Evolutionary conservation across 768 basidiomycete species (phyloP), one percentile per base, ranked within the genome.

Genomic region (Termitomyces titanicus): DNA sequence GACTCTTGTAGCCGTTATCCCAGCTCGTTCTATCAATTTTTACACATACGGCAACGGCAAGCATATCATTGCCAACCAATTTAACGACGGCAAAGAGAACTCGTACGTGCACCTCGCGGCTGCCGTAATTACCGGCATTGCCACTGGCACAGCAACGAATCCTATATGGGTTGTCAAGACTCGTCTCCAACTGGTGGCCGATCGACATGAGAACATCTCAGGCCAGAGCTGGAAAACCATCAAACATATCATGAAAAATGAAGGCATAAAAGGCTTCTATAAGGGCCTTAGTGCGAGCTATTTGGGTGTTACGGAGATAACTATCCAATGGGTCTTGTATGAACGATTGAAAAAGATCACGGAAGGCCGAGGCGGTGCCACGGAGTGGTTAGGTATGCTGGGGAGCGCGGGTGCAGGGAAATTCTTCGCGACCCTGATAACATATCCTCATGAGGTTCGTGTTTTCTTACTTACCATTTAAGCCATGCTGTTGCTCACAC

Each of bases 151-250:
- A 0, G 92, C 84, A 12, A 98, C 96, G 20, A 99, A 99, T 69
- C 96, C 96, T 0, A 95, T 99, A 20, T 99, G 96, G 96, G 96
- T 99, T 49, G 92, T 99, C 57, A 99, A 98, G 71, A 99, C 96
- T 44, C 86, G 96, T 5, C 64, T 99, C 51, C 96, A 99, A 66
- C 83, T 99, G 17, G 74, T 72, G 2, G 71, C 76, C 18, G 66
- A 52, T 56, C 62, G 54, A 45, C 68, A 56, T 24, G 37, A 22
- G 31, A 53, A 55, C 51, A 25, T 47, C 25, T 35, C 51, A 2
- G 61, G 54, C 13, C 61, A 57, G 13, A 86, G 84, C 51, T 78
- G 74, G 72, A 58, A 67, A 11, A 84, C 81, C 65, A 88, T 94
- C 40, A 80, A 77, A 64, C 72, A 84, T 61, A 97, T 98, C 51